phyloP scores from a whole-genome alignment of 345 rosid genomes.

The Euphorbia tirucalli region DNA sequence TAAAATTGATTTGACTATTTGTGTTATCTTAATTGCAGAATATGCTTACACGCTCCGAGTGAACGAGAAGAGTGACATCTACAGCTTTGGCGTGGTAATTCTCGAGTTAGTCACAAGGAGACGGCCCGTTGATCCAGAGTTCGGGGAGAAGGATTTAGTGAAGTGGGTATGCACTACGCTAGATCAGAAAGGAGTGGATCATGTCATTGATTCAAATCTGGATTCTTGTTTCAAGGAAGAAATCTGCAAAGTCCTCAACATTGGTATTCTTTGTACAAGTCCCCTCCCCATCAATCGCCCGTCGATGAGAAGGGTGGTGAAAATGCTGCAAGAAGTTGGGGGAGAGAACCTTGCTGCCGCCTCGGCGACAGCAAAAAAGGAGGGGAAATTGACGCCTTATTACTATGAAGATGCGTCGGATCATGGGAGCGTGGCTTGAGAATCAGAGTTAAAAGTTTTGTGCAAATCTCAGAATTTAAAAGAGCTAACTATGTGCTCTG shows the following conservation, averaged over 20 bases:
- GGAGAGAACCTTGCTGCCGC: constrained; percentile 36
- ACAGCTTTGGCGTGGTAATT: constrained; percentile 95
- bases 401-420: constrained; percentile 81
- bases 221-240: constrained; percentile 85
- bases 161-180: constrained; percentile 84
- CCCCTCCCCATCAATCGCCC: constrained; percentile 95
- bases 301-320: constrained; percentile 91
- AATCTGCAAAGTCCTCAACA: constrained; percentile 76
- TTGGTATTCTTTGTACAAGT: constrained; percentile 81
- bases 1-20: not conserved
- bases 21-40: constrained; percentile 48
- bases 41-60: constrained; percentile 95
- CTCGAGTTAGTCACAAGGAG: constrained; percentile 88
- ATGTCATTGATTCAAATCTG: constrained; percentile 74
- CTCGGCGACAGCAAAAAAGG: constrained; percentile 40
- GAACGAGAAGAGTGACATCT: constrained; percentile 98
- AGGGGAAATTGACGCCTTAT: constrained; percentile 85
- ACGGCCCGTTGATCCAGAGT: constrained; percentile 73
- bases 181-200: constrained; percentile 76
- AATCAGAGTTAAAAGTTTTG: not conserved
- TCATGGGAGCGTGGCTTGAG: constrained; percentile 77
- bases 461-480: constrained; percentile 4
- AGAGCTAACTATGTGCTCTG: constrained; percentile 10
- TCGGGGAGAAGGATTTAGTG: constrained; percentile 90
- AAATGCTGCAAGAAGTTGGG: constrained; percentile 75